Percentiles rank a stretch among this genome's conserved stretches.
These are phyloP conservation scores for Melampsora americana DNA, from an alignment of 1,284 basidiomycete genomes.

Conservation along the genomic window DNA sequence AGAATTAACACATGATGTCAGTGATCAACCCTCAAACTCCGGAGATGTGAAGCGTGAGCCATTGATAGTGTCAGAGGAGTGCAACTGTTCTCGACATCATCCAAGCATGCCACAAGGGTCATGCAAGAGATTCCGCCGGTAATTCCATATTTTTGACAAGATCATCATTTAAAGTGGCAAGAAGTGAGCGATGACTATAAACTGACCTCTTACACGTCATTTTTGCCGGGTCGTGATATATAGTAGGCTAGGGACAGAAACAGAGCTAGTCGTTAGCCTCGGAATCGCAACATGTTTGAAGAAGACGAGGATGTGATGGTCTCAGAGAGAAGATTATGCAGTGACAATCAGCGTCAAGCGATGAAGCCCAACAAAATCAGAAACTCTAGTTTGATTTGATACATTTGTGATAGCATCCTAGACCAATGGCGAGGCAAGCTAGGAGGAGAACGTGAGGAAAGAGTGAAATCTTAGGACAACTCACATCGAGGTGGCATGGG, in stretches of 20 bases:
- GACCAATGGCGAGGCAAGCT: not conserved
- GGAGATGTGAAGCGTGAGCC: too few relatives aligned
- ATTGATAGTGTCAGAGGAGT: not conserved
- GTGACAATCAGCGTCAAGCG: conserved; percentile 4
- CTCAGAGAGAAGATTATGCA: conserved; percentile 7
- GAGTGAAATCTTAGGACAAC: not conserved
- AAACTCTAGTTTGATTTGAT: conserved; percentile 11
- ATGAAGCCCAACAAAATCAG: conserved; percentile 2
- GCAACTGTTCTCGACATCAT: not conserved
- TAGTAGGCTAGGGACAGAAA: too few relatives aligned
- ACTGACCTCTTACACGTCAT: not conserved
- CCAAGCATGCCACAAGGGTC: not conserved
- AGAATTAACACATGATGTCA: not conserved
- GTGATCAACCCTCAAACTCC: not conserved
- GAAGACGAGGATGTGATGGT: not conserved
- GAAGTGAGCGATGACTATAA: not conserved
- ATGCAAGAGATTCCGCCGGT: not conserved
- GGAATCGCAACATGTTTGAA: too few relatives aligned
- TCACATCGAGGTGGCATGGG: not conserved
- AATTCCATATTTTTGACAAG: not conserved
- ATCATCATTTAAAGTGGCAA: not conserved
- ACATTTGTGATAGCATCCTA: conserved; percentile 3
- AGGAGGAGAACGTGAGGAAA: not conserved
- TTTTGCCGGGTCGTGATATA: not conserved
- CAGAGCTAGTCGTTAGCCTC: too few relatives aligned